A percentile compares a stretch with the other conserved stretches of the same genome.
phyloP scores from a whole-genome alignment of 805 yeast species.

The Scheffersomyces amazonensis region DNA sequence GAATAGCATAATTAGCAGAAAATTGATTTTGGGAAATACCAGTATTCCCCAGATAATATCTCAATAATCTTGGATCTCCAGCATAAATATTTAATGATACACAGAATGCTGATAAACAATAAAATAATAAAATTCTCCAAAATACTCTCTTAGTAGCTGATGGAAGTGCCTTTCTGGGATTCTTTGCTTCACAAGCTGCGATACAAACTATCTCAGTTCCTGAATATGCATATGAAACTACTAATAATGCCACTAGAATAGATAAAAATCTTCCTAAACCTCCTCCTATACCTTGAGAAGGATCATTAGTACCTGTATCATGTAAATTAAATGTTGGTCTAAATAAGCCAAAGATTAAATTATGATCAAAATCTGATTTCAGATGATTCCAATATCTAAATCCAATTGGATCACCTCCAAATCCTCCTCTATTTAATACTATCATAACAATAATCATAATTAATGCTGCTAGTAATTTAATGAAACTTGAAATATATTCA shows the following conservation, averaged over 20 bases:
- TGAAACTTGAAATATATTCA: conserved; percentile 59
- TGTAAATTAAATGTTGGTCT: conserved; percentile 66
- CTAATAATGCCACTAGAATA: conserved; percentile 56
- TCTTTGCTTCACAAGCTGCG: conserved; percentile 83
- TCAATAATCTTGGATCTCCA: conserved; percentile 70
- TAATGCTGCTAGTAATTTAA: conserved; percentile 53
- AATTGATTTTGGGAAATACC: conserved; percentile 21
- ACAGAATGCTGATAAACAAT: conserved; percentile 62
- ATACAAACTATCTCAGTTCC: conserved; percentile 82
- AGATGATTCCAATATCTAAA: conserved; percentile 65
- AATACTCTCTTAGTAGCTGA: conserved; percentile 73
- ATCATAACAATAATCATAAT: conserved; percentile 61
- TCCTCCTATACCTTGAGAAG: conserved; percentile 58
- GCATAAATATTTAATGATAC: conserved; percentile 72
- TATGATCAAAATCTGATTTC: conserved; percentile 45
- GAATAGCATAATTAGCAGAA: conserved; percentile 24
- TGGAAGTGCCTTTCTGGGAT: conserved; percentile 75
- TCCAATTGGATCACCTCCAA: conserved; percentile 43
- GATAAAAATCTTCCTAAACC: conserved; percentile 58
- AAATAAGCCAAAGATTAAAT: conserved; percentile 65
- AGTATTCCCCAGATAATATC: conserved; percentile 46
- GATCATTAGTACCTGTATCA: conserved; percentile 55
- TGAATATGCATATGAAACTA: conserved; percentile 72
- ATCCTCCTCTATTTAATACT: conserved; percentile 59
- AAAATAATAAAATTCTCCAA: conserved; percentile 65